Evolutionary conservation across 768 basidiomycete species (phyloP).

Genomic region (Mycena polygramma): DNA sequence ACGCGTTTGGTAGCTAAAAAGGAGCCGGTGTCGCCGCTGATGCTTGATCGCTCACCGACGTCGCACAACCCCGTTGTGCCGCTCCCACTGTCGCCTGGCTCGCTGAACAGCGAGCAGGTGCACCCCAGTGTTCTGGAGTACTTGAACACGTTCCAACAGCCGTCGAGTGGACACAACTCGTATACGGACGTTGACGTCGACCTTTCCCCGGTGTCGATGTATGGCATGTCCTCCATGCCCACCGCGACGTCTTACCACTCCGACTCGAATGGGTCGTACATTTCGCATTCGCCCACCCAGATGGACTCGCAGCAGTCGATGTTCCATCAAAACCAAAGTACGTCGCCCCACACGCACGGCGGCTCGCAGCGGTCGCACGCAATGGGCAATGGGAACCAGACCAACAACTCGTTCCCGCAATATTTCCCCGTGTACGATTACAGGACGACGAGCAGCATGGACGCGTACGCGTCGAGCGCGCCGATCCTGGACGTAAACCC

Average conservation of each 20-base stretch:
- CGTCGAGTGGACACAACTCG: slow-evolving; percentile 36
- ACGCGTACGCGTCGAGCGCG: slow-evolving; percentile 42
- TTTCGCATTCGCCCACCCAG: slow-evolving; percentile 43
- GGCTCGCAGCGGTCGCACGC: slow-evolving; percentile 36
- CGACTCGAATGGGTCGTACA: slow-evolving; percentile 52
- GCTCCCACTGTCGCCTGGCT: slow-evolving; percentile 66
- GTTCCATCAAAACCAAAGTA: slow-evolving; percentile 43
- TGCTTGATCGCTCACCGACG: slow-evolving; percentile 76
- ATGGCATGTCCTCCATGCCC: slow-evolving; percentile 57
- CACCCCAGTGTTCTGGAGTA: slow-evolving; percentile 79
- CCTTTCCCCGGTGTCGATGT: slow-evolving; percentile 60
- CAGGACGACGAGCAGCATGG: slow-evolving; percentile 52
- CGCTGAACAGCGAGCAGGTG: slow-evolving; percentile 58
- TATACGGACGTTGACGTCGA: slow-evolving; percentile 49
- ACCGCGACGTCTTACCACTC: slow-evolving; percentile 47
- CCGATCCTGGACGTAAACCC: slow-evolving; percentile 58
- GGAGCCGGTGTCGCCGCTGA: slow-evolving; percentile 66
- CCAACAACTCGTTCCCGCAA: slow-evolving; percentile 60
- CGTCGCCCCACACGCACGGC: slow-evolving; percentile 19
- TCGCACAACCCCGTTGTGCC: slow-evolving; percentile 81
- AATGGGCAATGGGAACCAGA: slow-evolving; percentile 34
- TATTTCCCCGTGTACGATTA: slow-evolving; percentile 87
- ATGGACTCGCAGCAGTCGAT: slow-evolving; percentile 39
- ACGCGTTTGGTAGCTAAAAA: slow-evolving; percentile 75
- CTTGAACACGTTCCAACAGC: slow-evolving; percentile 68